A percentile compares a stretch with the other conserved stretches of the same genome.
Conservation (phyloP, 2,329 filamentous ascomycete genomes). For the Curvularia verruculosa region DNA sequence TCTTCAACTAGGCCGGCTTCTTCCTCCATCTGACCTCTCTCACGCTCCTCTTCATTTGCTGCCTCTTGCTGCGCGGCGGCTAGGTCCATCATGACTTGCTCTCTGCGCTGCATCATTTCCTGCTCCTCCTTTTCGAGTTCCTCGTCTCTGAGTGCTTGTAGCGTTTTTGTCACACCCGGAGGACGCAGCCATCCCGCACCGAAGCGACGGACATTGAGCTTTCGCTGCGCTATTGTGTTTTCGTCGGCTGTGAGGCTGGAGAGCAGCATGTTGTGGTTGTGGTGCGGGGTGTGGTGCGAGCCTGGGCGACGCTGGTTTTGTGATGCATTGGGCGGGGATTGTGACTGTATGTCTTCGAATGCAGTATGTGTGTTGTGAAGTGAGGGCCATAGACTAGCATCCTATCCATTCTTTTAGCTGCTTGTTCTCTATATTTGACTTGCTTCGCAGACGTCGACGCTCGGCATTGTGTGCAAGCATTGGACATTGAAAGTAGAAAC, state of each 20-base stretch:
- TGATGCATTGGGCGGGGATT: conserved; percentile 26
- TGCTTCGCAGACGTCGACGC: neutral
- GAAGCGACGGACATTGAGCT: conserved; percentile 82
- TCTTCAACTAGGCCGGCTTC: conserved; percentile 26
- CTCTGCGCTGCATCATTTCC: conserved; percentile 72
- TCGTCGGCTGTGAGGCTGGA: conserved; percentile 78
- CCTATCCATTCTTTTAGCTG: conserved; percentile 26
- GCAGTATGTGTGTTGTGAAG: conserved; percentile 27
- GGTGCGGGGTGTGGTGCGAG: conserved; percentile 26
- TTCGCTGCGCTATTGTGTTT: conserved; percentile 74
- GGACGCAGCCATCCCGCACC: conserved; percentile 90
- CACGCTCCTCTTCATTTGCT: conserved; percentile 48
- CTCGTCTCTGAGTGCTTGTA: conserved; percentile 90
- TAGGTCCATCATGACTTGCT: conserved; percentile 74
- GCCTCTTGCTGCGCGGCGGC: conserved; percentile 62
- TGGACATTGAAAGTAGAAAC: neutral
- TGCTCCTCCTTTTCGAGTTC: conserved; percentile 86
- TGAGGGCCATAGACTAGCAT: conserved; percentile 42
- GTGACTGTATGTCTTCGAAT: conserved; percentile 26
- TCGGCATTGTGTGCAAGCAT: neutral
- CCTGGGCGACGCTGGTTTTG: conserved; percentile 26
- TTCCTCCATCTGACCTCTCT: conserved; percentile 50
- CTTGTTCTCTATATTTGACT: neutral
- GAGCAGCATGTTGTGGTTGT: conserved; percentile 54
- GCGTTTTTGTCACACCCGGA: conserved; percentile 84